Evolutionary conservation across 179 eudicot species (phyloP).

Genomic region (Heliamphora pulchella): DNA sequence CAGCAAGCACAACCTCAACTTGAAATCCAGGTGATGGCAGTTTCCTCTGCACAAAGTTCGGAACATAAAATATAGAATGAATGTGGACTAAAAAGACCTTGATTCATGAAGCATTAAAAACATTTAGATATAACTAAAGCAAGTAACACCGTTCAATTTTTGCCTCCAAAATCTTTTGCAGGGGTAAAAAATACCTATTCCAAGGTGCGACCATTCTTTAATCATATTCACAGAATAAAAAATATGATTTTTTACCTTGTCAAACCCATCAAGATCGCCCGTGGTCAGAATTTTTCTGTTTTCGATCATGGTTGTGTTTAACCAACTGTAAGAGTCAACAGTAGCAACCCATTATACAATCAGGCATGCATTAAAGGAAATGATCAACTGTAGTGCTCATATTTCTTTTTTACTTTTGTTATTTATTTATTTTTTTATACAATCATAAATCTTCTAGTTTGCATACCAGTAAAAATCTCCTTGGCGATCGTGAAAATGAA

Average conservation of each 20-base stretch:
- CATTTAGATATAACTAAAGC: not conserved
- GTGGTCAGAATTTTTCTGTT: constrained; percentile 58
- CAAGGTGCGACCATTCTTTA: not conserved
- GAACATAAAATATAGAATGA: constrained; percentile 1
- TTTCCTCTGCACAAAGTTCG: constrained; percentile 55
- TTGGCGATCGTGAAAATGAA: constrained; percentile 88
- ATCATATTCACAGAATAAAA: not conserved
- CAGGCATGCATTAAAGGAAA: constrained; percentile 3
- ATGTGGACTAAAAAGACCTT: not conserved
- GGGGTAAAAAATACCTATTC: not conserved
- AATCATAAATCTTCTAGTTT: not conserved
- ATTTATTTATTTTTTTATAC: not conserved
- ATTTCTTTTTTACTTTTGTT: not conserved
- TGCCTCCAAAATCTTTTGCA: not conserved
- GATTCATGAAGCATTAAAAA: not conserved
- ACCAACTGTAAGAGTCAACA: constrained; percentile 52
- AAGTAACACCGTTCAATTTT: not conserved
- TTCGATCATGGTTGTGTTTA: constrained; percentile 82
- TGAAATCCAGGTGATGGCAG: constrained; percentile 97
- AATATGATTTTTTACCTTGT: constrained; percentile 50
- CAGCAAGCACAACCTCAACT: constrained; percentile 86
- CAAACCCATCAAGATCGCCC: constrained; percentile 82
- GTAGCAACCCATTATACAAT: constrained; percentile 6
- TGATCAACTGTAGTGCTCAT: not conserved
- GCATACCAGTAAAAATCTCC: constrained; percentile 98